These are phyloP conservation scores for Jaltomata sinuosa DNA, from an alignment of 257 asterid genomes.

Conservation along the genomic window DNA sequence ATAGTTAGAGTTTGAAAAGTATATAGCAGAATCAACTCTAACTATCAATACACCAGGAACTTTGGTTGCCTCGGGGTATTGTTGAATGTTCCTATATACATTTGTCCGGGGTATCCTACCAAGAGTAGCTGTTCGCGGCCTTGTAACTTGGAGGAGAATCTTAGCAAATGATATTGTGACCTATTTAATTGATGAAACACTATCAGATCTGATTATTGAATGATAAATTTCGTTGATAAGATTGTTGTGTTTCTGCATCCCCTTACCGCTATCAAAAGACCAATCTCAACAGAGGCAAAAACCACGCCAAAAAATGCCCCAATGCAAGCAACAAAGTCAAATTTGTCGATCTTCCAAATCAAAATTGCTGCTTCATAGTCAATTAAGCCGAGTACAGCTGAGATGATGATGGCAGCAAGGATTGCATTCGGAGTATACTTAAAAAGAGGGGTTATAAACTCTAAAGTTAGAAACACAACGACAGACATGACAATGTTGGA, in stretches of 20 bases:
- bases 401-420: slow-evolving; percentile 82
- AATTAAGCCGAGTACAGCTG: slow-evolving; percentile 78
- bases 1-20: slow-evolving; percentile 88
- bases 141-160: slow-evolving; percentile 81
- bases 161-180: slow-evolving; percentile 83
- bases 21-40: slow-evolving; percentile 90
- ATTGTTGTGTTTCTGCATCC: background rate
- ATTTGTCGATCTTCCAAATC: slow-evolving; percentile 83
- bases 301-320: slow-evolving; percentile 93
- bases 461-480: slow-evolving; percentile 61
- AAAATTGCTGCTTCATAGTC: slow-evolving; percentile 68
- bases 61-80: slow-evolving; percentile 76
- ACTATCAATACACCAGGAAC: slow-evolving; percentile 66
- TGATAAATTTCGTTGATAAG: background rate
- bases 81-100: slow-evolving; percentile 71
- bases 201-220: background rate
- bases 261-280: slow-evolving; percentile 76
- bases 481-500: slow-evolving; percentile 84
- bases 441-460: slow-evolving; percentile 74
- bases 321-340: slow-evolving; percentile 84
- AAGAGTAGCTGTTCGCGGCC: slow-evolving; percentile 83
- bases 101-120: slow-evolving; percentile 69
- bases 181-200: slow-evolving; percentile 16
- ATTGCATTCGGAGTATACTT: slow-evolving; percentile 86
- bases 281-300: slow-evolving; percentile 67